These are phyloP conservation scores for Candida hispaniensis DNA, from an alignment of 805 yeast species.

Conservation along the genomic window DNA sequence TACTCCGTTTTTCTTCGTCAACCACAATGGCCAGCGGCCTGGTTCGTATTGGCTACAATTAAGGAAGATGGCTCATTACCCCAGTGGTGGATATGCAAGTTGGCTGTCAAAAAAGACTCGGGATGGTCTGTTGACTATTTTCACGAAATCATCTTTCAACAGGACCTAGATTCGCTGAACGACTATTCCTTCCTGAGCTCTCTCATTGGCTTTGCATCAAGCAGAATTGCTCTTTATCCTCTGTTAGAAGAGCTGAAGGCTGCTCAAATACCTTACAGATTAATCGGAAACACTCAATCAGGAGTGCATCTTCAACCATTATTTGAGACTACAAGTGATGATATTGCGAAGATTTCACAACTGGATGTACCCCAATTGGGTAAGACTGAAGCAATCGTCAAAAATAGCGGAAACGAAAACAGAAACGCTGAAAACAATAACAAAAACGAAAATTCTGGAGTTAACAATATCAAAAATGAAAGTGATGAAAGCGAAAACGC, in stretches of 20 bases:
- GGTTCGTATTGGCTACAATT: slow-evolving; percentile 32
- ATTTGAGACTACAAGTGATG: background rate
- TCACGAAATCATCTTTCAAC: slow-evolving; percentile 20
- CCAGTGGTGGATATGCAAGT: slow-evolving; percentile 31
- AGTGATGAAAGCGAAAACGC: no score
- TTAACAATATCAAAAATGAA: no score
- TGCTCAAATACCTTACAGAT: slow-evolving; percentile 2
- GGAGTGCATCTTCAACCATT: background rate
- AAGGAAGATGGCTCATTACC: slow-evolving; percentile 22
- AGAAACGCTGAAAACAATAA: no score
- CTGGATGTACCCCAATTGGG: background rate
- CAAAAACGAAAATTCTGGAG: no score
- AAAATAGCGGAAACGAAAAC: no score
- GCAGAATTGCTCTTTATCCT: slow-evolving; percentile 26
- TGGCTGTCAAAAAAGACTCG: slow-evolving; percentile 21
- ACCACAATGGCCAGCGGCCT: slow-evolving; percentile 32
- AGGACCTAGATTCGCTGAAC: slow-evolving; percentile 18
- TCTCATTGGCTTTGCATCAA: slow-evolving; percentile 22
- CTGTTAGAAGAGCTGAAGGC: slow-evolving; percentile 25
- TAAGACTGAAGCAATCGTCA: background rate
- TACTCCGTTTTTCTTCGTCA: slow-evolving; percentile 26
- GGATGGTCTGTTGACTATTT: slow-evolving; percentile 23
- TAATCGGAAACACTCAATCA: slow-evolving; percentile 4
- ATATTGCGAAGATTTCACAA: slow-evolving; percentile 1
- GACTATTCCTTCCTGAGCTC: slow-evolving; percentile 26